These are phyloP conservation scores for Annulohypoxylon bovei DNA, from an alignment of 495 filamentous ascomycete species.

Conservation along the genomic window DNA sequence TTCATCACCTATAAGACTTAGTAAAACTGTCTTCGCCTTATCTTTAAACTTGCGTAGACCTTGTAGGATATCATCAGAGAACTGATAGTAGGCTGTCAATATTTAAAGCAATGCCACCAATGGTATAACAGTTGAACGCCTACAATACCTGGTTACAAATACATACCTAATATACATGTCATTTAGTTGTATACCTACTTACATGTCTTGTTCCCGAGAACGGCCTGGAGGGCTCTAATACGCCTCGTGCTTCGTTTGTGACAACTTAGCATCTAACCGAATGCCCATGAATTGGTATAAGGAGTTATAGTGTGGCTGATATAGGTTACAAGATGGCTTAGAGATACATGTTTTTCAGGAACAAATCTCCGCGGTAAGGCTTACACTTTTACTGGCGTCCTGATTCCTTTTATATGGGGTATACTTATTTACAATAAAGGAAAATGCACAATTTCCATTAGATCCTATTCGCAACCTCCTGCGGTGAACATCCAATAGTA, in stretches of 20 bases:
- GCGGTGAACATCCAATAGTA: background rate
- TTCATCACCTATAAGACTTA: constrained; percentile 4
- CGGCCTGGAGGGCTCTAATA: background rate
- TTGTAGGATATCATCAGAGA: constrained; percentile 12
- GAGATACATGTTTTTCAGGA: constrained; percentile 17
- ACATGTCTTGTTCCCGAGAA: background rate
- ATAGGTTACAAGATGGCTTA: constrained; percentile 27
- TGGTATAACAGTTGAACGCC: background rate
- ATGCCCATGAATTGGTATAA: background rate
- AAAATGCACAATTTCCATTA: background rate
- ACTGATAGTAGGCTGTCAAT: background rate
- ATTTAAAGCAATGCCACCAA: background rate
- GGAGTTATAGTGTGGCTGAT: constrained; percentile 33
- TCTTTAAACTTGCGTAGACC: background rate
- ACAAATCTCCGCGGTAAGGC: constrained; percentile 2
- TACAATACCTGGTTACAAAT: background rate
- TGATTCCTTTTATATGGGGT: background rate
- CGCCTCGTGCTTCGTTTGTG: background rate
- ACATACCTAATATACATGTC: too few relatives aligned
- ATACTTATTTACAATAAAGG: background rate
- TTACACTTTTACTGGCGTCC: background rate
- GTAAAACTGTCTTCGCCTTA: background rate
- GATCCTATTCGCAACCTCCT: background rate
- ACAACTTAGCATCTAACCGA: constrained; percentile 7
- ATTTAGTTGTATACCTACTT: too few relatives aligned